Conservation (phyloP, 2,329 filamentous ascomycete genomes). For the Aureobasidium musti region DNA sequence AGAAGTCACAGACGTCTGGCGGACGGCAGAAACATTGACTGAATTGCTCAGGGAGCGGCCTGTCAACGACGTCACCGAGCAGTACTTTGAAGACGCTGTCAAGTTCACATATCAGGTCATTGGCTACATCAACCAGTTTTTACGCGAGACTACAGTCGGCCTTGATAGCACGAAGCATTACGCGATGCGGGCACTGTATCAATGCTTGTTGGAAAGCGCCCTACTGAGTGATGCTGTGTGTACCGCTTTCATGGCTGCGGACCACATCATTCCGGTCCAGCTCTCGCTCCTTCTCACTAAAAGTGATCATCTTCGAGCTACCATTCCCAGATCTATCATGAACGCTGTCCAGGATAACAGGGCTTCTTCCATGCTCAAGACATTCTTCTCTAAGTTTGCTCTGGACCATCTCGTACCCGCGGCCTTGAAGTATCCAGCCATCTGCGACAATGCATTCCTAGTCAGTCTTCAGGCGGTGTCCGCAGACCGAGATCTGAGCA, state of each 20-base stretch:
- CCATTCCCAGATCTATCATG: not conserved
- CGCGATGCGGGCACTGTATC: not conserved
- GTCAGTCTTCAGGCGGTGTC: not conserved
- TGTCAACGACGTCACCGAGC: slow-evolving; percentile 25
- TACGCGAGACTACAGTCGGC: not conserved
- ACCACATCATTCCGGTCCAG: slow-evolving; percentile 47
- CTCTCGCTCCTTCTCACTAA: slow-evolving; percentile 34
- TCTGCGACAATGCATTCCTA: not conserved
- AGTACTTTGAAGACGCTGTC: slow-evolving; percentile 35
- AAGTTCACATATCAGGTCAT: slow-evolving; percentile 28
- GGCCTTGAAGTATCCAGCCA: slow-evolving; percentile 29
- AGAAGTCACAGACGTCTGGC: not conserved
- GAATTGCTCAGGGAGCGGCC: slow-evolving; percentile 36
- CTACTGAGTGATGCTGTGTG: slow-evolving; percentile 38
- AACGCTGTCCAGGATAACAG: not conserved
- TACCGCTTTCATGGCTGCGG: slow-evolving; percentile 41
- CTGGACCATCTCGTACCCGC: slow-evolving; percentile 33
- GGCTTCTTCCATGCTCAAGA: slow-evolving; percentile 27
- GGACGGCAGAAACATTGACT: slow-evolving; percentile 29
- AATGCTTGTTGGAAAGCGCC: slow-evolving; percentile 29
- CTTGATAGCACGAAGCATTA: not conserved
- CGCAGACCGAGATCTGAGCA: not conserved
- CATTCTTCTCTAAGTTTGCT: slow-evolving; percentile 34
- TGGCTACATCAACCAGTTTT: not conserved
- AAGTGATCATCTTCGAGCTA: not conserved